A percentile compares a stretch with the other conserved stretches of the same genome.
Conservation (phyloP, 192 early-diverging fungal genomes). For the Podila epigama region DNA sequence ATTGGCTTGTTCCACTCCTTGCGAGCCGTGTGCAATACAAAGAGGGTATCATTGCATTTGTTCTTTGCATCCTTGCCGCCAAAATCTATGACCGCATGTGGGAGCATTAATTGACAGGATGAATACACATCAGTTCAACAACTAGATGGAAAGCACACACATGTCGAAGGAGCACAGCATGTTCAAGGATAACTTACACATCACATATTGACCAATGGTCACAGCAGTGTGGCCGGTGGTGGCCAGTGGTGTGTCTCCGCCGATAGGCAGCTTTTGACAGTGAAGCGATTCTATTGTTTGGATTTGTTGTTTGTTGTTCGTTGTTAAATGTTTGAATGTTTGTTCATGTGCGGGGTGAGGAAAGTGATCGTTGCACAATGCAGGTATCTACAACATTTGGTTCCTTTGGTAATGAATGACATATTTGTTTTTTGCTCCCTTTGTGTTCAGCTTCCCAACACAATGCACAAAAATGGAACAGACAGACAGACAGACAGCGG, state of each 20-base stretch:
- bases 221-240: constrained; percentile 52
- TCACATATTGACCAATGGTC: constrained; percentile 53
- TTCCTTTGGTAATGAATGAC: too few species aligned
- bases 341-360: too few species aligned
- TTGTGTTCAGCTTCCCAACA: too few species aligned
- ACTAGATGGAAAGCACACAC: too few species aligned
- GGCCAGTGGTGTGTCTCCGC: constrained; percentile 51
- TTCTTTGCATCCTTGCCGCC: constrained; percentile 40
- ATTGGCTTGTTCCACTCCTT: constrained; percentile 54
- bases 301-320: background rate
- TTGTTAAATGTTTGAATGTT: background rate
- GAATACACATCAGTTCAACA: background rate
- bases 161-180: too few species aligned
- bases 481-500: too few species aligned
- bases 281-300: constrained; percentile 35
- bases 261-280: constrained; percentile 37
- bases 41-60: constrained; percentile 20
- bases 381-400: too few species aligned
- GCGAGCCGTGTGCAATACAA: constrained; percentile 29
- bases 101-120: background rate
- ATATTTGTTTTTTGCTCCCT: too few species aligned
- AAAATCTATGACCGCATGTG: constrained; percentile 28
- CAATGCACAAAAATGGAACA: too few species aligned
- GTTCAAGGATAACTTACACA: constrained; percentile 31
- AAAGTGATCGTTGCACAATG: too few species aligned